These are phyloP conservation scores for Gracilaria caudata DNA, from an alignment of 23 red algal species.

Conservation along the genomic window DNA sequence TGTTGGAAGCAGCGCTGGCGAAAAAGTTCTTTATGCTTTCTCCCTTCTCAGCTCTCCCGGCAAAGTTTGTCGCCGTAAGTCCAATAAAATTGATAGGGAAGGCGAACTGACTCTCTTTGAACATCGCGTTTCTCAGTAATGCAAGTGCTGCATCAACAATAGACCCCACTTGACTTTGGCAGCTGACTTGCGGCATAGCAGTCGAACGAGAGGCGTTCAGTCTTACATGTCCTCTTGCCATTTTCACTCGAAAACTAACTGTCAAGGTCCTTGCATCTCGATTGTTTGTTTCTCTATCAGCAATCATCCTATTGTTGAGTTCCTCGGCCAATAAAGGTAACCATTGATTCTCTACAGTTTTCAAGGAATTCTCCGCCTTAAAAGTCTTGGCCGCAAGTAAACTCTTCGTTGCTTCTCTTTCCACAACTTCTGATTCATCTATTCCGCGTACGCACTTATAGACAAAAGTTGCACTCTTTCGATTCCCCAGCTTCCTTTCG, in stretches of 20 bases:
- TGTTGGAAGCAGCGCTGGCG: not conserved
- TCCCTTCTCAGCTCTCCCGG: not conserved
- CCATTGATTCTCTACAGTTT: slow-evolving; percentile 52
- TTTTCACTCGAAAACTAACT: slow-evolving; percentile 51
- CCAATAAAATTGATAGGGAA: slow-evolving; percentile 74
- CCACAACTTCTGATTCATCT: slow-evolving; percentile 73
- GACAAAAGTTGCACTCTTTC: slow-evolving; percentile 49
- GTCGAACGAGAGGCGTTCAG: slow-evolving; percentile 42
- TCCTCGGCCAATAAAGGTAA: slow-evolving; percentile 72
- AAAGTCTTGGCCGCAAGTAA: slow-evolving; percentile 87
- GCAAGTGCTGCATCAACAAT: slow-evolving; percentile 27
- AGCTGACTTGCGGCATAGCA: slow-evolving; percentile 45
- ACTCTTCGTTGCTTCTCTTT: slow-evolving; percentile 62
- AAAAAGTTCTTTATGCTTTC: slow-evolving; percentile 44
- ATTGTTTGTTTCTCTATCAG: slow-evolving; percentile 39
- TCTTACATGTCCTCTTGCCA: not conserved
- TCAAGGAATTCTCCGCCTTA: not conserved
- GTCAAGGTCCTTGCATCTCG: slow-evolving; percentile 54
- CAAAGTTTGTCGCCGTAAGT: slow-evolving; percentile 59
- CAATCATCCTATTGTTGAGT: slow-evolving; percentile 53
- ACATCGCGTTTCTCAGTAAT: slow-evolving; percentile 24
- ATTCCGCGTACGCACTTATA: slow-evolving; percentile 68
- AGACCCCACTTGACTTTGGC: slow-evolving; percentile 10
- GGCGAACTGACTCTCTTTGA: slow-evolving; percentile 33
- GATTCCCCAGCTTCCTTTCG: slow-evolving; percentile 7